phyloP scores from a whole-genome alignment of 352 stramenopile genomes.

The Globisporangium perplexum region DNA sequence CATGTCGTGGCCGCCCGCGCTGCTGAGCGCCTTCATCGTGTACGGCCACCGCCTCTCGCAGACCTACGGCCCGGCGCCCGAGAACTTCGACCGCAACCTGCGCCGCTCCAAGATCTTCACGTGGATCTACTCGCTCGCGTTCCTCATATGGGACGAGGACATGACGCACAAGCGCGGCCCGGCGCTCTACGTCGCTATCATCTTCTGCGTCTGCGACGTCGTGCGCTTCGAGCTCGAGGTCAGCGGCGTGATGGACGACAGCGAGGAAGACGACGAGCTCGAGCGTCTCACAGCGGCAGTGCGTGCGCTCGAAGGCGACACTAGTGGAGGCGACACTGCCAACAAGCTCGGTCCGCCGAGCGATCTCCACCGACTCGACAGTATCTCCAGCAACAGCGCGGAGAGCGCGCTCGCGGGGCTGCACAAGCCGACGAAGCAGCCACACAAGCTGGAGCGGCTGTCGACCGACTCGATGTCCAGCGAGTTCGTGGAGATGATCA shows the following conservation, averaged over 20 bases:
- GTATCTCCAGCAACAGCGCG: not conserved
- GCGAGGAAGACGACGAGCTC: conserved; percentile 20
- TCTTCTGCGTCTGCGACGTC: conserved; percentile 66
- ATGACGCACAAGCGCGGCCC: conserved; percentile 70
- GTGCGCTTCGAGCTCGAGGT: conserved; percentile 74
- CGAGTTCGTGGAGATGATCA: conserved; percentile 11
- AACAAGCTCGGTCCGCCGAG: not conserved
- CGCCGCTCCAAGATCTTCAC: conserved; percentile 63
- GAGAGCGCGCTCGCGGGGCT: not conserved
- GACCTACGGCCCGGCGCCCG: conserved; percentile 34
- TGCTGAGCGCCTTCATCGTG: conserved; percentile 35
- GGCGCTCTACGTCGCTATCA: conserved; percentile 54
- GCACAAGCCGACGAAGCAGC: not conserved
- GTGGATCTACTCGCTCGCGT: conserved; percentile 51
- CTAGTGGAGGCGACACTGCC: not conserved
- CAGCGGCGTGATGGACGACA: conserved; percentile 51
- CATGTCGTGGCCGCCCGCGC: conserved; percentile 50
- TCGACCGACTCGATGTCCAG: conserved; percentile 11
- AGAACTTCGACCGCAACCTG: conserved; percentile 65
- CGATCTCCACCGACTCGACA: not conserved
- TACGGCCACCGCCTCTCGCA: conserved; percentile 45
- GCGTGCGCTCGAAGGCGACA: conserved; percentile 1
- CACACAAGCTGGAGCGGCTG: conserved; percentile 5
- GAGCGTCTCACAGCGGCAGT: conserved; percentile 10
- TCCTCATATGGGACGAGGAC: conserved; percentile 65